These are phyloP conservation scores for Leptographium radiaticola DNA, from an alignment of 2,329 filamentous ascomycete species.

Conservation along the genomic window DNA sequence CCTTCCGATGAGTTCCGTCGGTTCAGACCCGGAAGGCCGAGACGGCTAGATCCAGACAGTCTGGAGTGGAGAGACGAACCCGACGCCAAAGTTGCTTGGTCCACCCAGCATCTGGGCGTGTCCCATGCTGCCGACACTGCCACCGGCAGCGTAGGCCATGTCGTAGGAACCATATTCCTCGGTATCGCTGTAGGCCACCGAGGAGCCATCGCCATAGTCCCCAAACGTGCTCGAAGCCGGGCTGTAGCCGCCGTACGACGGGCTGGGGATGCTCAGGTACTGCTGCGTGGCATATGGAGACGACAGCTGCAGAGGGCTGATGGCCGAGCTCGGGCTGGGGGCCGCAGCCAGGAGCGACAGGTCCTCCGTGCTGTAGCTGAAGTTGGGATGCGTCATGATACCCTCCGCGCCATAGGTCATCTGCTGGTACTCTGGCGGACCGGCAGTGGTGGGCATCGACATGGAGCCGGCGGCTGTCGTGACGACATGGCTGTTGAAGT, in stretches of 20 bases:
- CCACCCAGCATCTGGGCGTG: conserved; percentile 30
- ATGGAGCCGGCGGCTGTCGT: conserved; percentile 18
- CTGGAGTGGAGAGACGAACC: conserved; percentile 52
- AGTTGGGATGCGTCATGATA: conserved; percentile 33
- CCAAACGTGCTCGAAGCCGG: conserved; percentile 48
- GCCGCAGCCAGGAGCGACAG: conserved; percentile 41
- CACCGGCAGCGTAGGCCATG: conserved; percentile 26
- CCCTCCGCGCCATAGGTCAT: conserved; percentile 31
- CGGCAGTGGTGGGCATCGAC: conserved; percentile 25
- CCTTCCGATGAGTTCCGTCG: conserved; percentile 12
- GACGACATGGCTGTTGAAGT: conserved; percentile 32
- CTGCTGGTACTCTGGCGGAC: conserved; percentile 25
- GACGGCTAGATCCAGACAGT: conserved; percentile 43
- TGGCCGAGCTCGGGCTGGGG: conserved; percentile 26
- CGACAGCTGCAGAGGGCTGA: conserved; percentile 42
- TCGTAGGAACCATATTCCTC: conserved; percentile 43
- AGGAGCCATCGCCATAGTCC: conserved; percentile 23
- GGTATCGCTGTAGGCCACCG: conserved; percentile 48
- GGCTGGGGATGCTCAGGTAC: conserved; percentile 51
- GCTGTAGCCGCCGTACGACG: conserved; percentile 46
- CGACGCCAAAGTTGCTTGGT: conserved; percentile 34
- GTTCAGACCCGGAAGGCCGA: conserved; percentile 6
- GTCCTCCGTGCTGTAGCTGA: conserved; percentile 52
- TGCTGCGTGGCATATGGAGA: conserved; percentile 41
- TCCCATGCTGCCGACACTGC: conserved; percentile 19